A percentile compares a stretch with the other conserved stretches of the same genome.
Conservation (phyloP, 2,329 filamentous ascomycete genomes). For the Aschersonia sp. region DNA sequence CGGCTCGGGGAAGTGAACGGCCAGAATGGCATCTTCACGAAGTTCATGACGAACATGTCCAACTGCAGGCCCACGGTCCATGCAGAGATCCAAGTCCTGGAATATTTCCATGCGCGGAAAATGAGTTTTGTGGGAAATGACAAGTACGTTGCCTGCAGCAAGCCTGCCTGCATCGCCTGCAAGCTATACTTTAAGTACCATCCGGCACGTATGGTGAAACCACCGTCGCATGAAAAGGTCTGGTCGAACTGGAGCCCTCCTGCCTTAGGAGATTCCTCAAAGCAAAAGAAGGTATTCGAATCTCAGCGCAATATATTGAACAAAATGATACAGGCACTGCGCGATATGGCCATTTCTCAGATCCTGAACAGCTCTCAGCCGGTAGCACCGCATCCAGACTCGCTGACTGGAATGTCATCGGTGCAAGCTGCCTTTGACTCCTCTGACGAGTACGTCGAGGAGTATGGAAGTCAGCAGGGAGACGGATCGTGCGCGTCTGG, state of each 20-base stretch:
- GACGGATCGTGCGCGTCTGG: too few species aligned
- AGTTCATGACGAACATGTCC: not conserved
- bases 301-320: slow-evolving; percentile 3
- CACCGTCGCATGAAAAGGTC: slow-evolving; percentile 2
- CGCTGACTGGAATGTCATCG: not conserved
- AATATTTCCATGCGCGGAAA: slow-evolving; percentile 21
- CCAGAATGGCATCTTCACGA: not conserved
- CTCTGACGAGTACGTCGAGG: not conserved
- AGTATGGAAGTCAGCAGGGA: too few species aligned
- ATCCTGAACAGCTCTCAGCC: slow-evolving; percentile 2
- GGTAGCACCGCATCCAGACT: slow-evolving; percentile 1
- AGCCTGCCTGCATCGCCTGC: slow-evolving; percentile 33
- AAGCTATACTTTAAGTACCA: slow-evolving; percentile 23
- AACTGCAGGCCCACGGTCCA: slow-evolving; percentile 12
- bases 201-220: slow-evolving; percentile 8
- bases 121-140: slow-evolving; percentile 21
- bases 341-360: slow-evolving; percentile 1
- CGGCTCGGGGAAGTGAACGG: not conserved
- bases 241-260: slow-evolving; percentile 3
- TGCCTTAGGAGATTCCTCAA: not conserved
- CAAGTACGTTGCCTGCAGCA: slow-evolving; percentile 31
- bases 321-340: slow-evolving; percentile 1
- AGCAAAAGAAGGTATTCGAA: not conserved
- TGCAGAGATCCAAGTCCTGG: slow-evolving; percentile 29
- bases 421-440: not conserved